Base-by-base conservation (phyloP, 225 moss, liverwort and hornwort genomes). In the Physcomitrium patens region DNA sequence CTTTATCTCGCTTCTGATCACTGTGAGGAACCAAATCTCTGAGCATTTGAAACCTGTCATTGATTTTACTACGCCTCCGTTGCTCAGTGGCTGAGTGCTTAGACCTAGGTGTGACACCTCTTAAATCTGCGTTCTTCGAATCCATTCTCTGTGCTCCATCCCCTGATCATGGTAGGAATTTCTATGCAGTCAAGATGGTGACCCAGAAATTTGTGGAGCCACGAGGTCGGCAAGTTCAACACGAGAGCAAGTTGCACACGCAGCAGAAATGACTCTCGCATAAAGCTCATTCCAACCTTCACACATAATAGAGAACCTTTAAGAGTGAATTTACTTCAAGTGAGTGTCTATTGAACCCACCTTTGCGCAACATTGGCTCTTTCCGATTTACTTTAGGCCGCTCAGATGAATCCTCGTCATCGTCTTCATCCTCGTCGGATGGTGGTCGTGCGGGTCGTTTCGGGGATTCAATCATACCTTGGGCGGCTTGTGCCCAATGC, bases 21-120 rank as follows among this genome's bases (percentile, higher is more conserved):
- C 92, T 92, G 69, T 90, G 92, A 62, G 92, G 92, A 76, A 92
- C 92, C 20, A 92, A 67, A 59, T 92, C 90, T 77, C 92, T 77
- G 68, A 92, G 70, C 92, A 88, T 92, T 76, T 92, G 92, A 71
- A 92, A 92, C 74, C 91, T 86, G 68, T 89, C 91, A 63, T 91
- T 91, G 24, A 87, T 91, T 79, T 92, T 92, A 50, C 92, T 92
- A 8, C 92, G 92, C 67, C 90, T 78, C 67, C 90, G 83, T 73
- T 92, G 92, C 79, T 92, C 92, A 8, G 92, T 92, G 24, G 92
- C 92, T 0, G 92, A 90, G 52, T 90, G 92, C 82, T 92, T 92
- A 9, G 92, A 92, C 74, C 92, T 81, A 12, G 92, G 92, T 11
- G 92, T 92, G 50, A 87, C 88, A 57, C 84, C 86, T 65, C 87